Percentiles rank a stretch among this genome's conserved stretches.
Conservation (phyloP, 495 filamentous ascomycete genomes). For the Aspergillus coremiiformis region DNA sequence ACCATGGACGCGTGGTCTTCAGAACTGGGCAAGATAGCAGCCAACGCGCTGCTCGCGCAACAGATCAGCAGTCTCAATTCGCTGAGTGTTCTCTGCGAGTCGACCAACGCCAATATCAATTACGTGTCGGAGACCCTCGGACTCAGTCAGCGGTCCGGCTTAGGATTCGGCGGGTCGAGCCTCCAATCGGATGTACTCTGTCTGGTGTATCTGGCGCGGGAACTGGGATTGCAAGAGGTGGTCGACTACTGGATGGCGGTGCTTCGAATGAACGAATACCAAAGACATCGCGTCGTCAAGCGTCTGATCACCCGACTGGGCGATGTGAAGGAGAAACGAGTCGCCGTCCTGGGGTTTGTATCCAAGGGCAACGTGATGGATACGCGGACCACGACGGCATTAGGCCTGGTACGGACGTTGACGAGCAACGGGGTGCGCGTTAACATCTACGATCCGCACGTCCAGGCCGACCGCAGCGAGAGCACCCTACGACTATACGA, state of each 20-base stretch:
- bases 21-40: conserved; percentile 66
- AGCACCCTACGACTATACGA: background rate
- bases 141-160: conserved; percentile 55
- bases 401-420: conserved; percentile 56
- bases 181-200: conserved; percentile 70
- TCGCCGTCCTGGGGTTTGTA: conserved; percentile 61
- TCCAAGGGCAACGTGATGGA: conserved; percentile 69
- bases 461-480: background rate
- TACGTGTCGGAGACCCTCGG: conserved; percentile 59
- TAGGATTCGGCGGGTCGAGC: conserved; percentile 62
- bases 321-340: conserved; percentile 56
- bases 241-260: conserved; percentile 66
- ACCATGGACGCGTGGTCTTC: conserved; percentile 70
- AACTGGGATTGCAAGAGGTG: conserved; percentile 58
- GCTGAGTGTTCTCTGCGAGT: conserved; percentile 64
- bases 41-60: conserved; percentile 71
- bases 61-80: conserved; percentile 70
- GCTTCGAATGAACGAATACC: conserved; percentile 55
- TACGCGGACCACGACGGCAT: conserved; percentile 56
- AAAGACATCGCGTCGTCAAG: conserved; percentile 53
- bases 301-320: conserved; percentile 54
- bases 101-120: conserved; percentile 60
- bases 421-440: conserved; percentile 51
- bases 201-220: conserved; percentile 61
- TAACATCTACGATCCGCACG: conserved; percentile 58